A percentile compares a stretch with the other conserved stretches of the same genome.
These are phyloP conservation scores for Lentinula novae-zelandiae DNA, from an alignment of 1,284 basidiomycete genomes.

Conservation along the genomic window DNA sequence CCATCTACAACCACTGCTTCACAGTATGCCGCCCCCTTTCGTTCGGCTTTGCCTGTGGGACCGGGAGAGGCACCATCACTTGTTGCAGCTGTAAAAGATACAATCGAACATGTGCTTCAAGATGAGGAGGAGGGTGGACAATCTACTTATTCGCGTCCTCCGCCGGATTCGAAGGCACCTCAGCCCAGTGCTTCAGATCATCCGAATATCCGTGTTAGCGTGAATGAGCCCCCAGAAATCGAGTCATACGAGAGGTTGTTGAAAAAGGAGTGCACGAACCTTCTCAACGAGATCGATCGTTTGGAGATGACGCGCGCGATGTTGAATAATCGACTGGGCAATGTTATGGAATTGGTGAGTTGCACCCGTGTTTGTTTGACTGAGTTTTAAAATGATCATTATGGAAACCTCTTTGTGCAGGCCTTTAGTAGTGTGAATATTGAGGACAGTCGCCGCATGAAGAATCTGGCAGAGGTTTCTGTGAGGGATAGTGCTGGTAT, in stretches of 20 bases:
- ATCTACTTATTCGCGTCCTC: neutral
- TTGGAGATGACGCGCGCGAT: constrained; percentile 39
- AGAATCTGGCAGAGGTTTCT: constrained; percentile 39
- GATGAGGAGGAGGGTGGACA: neutral
- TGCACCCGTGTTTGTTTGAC: neutral
- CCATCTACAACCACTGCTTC: neutral
- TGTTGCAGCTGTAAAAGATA: constrained; percentile 1
- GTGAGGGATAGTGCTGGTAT: constrained; percentile 18
- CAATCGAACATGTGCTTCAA: constrained; percentile 1
- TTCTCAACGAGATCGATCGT: constrained; percentile 43
- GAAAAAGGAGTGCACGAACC: constrained; percentile 38
- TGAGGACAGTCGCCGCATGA: constrained; percentile 44
- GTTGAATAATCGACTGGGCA: constrained; percentile 45
- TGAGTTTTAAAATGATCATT: neutral
- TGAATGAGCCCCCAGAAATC: constrained; percentile 10
- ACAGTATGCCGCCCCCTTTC: neutral
- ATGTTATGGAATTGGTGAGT: constrained; percentile 51
- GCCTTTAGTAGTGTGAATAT: constrained; percentile 49
- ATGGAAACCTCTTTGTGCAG: constrained; percentile 22
- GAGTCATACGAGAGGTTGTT: constrained; percentile 24
- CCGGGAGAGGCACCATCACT: neutral
- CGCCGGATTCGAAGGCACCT: neutral
- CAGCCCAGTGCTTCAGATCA: neutral
- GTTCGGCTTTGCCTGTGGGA: neutral
- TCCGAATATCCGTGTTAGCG: neutral